Evolutionary conservation across 2,329 filamentous ascomycete species (phyloP), one percentile per base, ranked within the genome.

Genomic region (Knufia petricola): DNA sequence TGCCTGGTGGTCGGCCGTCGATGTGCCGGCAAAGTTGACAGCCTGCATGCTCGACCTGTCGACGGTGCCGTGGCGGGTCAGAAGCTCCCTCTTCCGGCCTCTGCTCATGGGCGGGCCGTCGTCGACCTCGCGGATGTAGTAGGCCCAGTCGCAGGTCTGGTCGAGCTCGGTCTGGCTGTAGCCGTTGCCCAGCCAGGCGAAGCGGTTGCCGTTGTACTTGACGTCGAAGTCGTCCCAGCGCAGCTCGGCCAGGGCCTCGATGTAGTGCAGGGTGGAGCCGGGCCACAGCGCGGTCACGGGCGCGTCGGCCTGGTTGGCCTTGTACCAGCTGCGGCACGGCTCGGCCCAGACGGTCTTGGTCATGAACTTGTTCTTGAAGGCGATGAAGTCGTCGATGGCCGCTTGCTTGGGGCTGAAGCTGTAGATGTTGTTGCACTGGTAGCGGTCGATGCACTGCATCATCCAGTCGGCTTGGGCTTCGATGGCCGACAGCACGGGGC

Each of bases 151-250:
- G 1, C 65, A 61, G 1, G 61, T 65, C 0, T 61, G 52, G 47
- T 70, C 66, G 24, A 62, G 57, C 55, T 72, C 70, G 3, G 20
- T 24, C 20, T 32, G 21, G 4, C 67, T 71, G 48, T 71, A 73
- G 2, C 70, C 68, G 57, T 69, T 70, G 1, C 68, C 68, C 59
- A 71, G 50, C 40, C 66, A 70, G 1, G 64, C 61, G 55, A 66
- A 71, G 32, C 61, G 45, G 52, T 70, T 70, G 58, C 45, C 54
- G 19, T 38, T 43, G 50, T 68, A 68, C 34, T 61, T 56, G 48
- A 67, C 66, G 24, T 62, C 57, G 46, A 59, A 67, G 50, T 67
- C 65, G 43, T 68, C 66, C 65, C 64, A 68, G 8, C 64, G 58
- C 3, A 65, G 64, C 31, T 63, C 55, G 3, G 57, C 52, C 12